Evolutionary conservation across 257 asterid species (phyloP).

Genomic region (Jacaranda copaia): DNA sequence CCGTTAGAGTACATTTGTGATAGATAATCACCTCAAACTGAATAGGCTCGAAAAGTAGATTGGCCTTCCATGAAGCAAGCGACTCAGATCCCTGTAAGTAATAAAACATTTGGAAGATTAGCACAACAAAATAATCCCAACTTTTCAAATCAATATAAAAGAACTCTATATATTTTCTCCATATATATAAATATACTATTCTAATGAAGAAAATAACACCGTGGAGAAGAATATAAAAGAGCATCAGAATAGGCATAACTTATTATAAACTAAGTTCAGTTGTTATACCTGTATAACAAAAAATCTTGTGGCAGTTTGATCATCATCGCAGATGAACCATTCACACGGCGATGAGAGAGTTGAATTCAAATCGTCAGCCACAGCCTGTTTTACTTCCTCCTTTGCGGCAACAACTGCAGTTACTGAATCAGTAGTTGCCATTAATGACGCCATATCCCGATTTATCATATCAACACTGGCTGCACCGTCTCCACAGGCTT

Average conservation of each 20-base stretch:
- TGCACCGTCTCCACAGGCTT: neutral
- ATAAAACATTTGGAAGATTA: neutral
- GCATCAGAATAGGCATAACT: too few relatives aligned
- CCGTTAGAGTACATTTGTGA: too few relatives aligned
- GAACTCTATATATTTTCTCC: too few relatives aligned
- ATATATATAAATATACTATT: too few relatives aligned
- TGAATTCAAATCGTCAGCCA: neutral
- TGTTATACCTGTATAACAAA: neutral
- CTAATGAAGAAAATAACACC: too few relatives aligned
- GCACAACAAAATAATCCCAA: neutral
- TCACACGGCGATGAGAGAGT: neutral
- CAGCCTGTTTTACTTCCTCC: slow-evolving; percentile 7
- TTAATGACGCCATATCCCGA: neutral
- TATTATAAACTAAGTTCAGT: neutral
- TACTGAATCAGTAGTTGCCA: slow-evolving; percentile 1
- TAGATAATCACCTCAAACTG: slow-evolving; percentile 69
- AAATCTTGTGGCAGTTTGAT: neutral
- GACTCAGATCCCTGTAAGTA: slow-evolving; percentile 74
- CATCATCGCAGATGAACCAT: neutral
- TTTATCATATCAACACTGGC: neutral
- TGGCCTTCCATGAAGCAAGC: slow-evolving; percentile 89
- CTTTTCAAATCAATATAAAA: neutral
- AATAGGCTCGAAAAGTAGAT: slow-evolving; percentile 82
- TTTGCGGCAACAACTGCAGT: slow-evolving; percentile 13
- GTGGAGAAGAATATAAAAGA: too few relatives aligned